Percentiles rank a stretch among this genome's conserved stretches.
Evolutionary conservation across 2,329 filamentous ascomycete species (phyloP).

Genomic region (Diaporthe sp.): DNA sequence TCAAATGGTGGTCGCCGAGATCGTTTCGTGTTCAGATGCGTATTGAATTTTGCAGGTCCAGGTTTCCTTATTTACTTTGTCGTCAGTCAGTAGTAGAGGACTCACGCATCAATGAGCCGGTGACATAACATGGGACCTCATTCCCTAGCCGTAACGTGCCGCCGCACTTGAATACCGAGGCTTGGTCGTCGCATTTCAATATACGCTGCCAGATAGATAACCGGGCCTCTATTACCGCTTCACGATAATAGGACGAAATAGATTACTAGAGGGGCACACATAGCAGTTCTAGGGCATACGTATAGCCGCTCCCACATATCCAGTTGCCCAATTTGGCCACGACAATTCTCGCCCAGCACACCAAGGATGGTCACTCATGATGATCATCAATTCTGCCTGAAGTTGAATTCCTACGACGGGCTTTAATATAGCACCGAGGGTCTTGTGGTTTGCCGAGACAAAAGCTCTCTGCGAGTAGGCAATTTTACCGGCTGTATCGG

Average conservation of each 20-base stretch:
- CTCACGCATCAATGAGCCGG: no score
- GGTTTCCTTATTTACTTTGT: background rate
- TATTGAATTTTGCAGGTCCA: background rate
- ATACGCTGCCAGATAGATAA: background rate
- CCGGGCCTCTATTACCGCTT: background rate
- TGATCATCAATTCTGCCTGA: slow-evolving; percentile 24
- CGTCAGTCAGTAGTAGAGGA: background rate
- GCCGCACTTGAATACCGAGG: background rate
- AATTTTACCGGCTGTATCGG: background rate
- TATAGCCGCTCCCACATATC: background rate
- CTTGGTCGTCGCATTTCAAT: slow-evolving; percentile 7
- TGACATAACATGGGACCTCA: background rate
- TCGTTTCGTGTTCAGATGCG: background rate
- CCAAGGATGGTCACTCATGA: background rate
- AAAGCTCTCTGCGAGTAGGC: background rate
- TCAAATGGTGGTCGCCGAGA: background rate
- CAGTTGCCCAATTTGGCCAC: no score
- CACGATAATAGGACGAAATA: background rate
- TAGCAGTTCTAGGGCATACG: background rate
- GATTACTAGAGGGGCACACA: background rate
- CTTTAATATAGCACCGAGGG: background rate
- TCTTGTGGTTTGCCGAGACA: background rate
- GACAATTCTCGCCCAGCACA: background rate
- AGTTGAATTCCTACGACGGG: background rate
- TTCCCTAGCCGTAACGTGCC: background rate